A percentile compares a stretch with the other conserved stretches of the same genome.
Evolutionary conservation across 306 rosid species (phyloP).

Genomic region (Ammopiptanthus mongolicus): DNA sequence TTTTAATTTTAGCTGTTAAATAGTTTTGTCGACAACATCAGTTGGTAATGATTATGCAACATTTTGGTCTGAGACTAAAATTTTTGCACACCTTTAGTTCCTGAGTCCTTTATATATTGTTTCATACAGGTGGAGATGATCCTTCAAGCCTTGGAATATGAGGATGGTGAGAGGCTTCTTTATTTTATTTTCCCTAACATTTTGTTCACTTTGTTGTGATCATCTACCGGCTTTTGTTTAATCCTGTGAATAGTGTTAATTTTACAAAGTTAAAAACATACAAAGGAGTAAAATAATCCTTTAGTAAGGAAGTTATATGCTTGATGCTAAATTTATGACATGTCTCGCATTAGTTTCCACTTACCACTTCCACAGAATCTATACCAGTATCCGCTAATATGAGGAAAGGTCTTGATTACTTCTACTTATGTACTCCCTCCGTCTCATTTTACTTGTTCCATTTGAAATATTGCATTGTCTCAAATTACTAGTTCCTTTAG

Average conservation of each 20-base stretch:
- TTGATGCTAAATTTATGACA: background rate
- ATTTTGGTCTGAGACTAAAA: background rate
- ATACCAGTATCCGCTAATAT: background rate
- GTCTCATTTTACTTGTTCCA: too few species aligned
- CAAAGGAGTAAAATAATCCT: background rate
- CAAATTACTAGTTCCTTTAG: too few species aligned
- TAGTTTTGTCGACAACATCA: slow-evolving; percentile 9
- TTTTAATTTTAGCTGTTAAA: background rate
- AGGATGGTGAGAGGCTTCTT: slow-evolving; percentile 51
- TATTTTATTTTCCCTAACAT: background rate
- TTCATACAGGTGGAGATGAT: slow-evolving; percentile 74
- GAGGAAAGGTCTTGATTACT: background rate
- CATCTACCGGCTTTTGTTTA: background rate
- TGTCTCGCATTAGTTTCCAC: background rate
- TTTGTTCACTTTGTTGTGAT: background rate
- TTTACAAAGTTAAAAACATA: background rate
- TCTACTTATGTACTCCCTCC: background rate
- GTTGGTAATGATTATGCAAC: background rate
- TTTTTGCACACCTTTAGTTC: slow-evolving; percentile 7
- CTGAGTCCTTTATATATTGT: slow-evolving; percentile 11
- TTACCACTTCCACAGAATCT: background rate
- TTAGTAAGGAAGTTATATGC: background rate
- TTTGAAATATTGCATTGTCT: too few species aligned
- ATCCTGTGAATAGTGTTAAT: background rate
- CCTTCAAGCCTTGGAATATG: slow-evolving; percentile 88